Evolutionary conservation across 768 basidiomycete species (phyloP).

Genomic region (Sarcodon sp.): DNA sequence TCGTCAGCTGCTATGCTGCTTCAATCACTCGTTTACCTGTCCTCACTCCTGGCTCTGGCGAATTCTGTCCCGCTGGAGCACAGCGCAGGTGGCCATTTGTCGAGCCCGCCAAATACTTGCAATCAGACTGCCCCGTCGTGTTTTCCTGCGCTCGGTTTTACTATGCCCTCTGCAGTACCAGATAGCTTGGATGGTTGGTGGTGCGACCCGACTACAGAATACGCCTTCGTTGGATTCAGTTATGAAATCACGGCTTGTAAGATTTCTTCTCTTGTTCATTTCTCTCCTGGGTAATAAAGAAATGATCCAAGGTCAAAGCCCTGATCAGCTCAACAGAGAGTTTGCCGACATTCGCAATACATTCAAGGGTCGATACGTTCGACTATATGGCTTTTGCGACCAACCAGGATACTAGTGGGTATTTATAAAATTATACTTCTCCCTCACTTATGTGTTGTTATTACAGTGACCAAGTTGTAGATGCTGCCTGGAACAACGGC

Average conservation of each 20-base stretch:
- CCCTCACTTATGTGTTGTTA: constrained; percentile 8
- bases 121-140: constrained; percentile 9
- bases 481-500: constrained; percentile 57
- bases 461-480: constrained; percentile 41
- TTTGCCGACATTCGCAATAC: constrained; percentile 45
- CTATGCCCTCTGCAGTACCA: constrained; percentile 40
- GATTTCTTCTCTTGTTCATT: constrained; percentile 8
- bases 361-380: constrained; percentile 57
- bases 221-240: constrained; percentile 67
- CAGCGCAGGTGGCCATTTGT: too few relatives aligned
- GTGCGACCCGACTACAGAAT: constrained; percentile 53
- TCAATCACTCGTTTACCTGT: too few relatives aligned
- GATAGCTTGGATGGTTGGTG: constrained; percentile 21
- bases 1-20: too few relatives aligned
- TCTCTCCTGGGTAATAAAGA: constrained; percentile 1
- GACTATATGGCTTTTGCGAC: constrained; percentile 30
- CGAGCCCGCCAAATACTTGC: too few relatives aligned
- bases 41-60: too few relatives aligned
- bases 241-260: constrained; percentile 59
- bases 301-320: constrained; percentile 38
- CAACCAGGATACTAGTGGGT: constrained; percentile 24
- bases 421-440: not conserved
- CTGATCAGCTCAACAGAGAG: constrained; percentile 32
- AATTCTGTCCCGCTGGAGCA: too few relatives aligned
- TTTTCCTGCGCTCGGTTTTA: constrained; percentile 31